These are phyloP conservation scores for Acanthamoeba royreba DNA, from an alignment of 208 protist genomes.

Conservation along the genomic window DNA sequence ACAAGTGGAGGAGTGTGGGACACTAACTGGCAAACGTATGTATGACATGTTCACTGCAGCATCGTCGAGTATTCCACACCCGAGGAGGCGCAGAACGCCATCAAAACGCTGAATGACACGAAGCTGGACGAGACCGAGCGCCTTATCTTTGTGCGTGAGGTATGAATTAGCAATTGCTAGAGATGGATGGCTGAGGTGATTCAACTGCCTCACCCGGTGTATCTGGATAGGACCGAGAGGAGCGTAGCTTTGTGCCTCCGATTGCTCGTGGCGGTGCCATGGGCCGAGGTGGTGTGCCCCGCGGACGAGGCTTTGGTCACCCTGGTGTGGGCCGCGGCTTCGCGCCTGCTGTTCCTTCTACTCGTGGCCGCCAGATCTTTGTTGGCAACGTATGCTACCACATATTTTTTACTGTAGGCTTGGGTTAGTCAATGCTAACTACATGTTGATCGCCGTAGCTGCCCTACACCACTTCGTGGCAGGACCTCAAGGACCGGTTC, in stretches of 20 bases:
- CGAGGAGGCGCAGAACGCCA: conserved; percentile 14
- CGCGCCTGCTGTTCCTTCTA: background rate
- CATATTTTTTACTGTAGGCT: no score
- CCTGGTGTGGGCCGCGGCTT: background rate
- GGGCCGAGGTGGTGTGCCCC: background rate
- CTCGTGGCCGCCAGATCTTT: conserved; percentile 13
- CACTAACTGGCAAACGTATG: no score
- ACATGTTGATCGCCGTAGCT: background rate
- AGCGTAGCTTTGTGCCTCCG: background rate
- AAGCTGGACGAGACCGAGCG: background rate
- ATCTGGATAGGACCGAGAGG: background rate
- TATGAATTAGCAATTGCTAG: background rate
- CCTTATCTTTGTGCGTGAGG: conserved; percentile 35
- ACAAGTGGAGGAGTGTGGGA: no score
- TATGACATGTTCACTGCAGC: no score
- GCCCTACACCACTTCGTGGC: conserved; percentile 18
- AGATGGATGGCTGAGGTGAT: no score
- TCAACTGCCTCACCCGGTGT: background rate
- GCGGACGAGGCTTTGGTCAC: no score
- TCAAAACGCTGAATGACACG: background rate
- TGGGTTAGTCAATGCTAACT: background rate
- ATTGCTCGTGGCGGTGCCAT: background rate
- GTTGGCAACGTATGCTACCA: background rate
- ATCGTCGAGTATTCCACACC: background rate
- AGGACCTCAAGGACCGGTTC: conserved; percentile 32